phyloP scores from a whole-genome alignment of 2,329 filamentous ascomycete species.

The Penicillium rolfsii region DNA sequence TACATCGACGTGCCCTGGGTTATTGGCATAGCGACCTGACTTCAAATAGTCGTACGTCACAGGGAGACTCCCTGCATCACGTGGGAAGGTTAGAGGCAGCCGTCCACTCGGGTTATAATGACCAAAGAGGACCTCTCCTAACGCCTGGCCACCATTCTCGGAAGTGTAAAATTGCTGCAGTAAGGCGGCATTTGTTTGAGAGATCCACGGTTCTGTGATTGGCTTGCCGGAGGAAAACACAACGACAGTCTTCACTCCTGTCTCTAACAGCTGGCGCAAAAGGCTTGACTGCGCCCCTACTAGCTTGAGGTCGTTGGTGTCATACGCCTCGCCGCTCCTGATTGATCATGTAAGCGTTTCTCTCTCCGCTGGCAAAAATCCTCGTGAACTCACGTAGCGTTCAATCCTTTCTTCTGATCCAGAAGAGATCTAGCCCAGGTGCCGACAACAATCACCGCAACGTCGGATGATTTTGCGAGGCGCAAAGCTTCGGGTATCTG shows the following conservation, averaged over 20 bases:
- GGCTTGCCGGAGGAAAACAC: not conserved
- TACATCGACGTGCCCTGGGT: not conserved
- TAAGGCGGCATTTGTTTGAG: not conserved
- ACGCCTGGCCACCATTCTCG: not conserved
- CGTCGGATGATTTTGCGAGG: not conserved
- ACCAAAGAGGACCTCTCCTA: not conserved
- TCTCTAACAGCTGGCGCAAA: too few relatives aligned
- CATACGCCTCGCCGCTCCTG: not conserved
- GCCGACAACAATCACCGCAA: not conserved
- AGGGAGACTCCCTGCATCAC: not conserved
- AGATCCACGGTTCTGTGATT: not conserved
- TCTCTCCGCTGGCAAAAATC: not conserved
- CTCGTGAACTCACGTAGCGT: not conserved
- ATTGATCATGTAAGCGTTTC: not conserved
- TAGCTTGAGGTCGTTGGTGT: not conserved
- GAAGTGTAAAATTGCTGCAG: slow-evolving; percentile 1
- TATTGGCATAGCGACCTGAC: not conserved
- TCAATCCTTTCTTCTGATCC: not conserved
- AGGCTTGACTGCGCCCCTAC: not conserved
- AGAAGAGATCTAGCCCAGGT: not conserved
- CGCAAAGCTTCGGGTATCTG: not conserved
- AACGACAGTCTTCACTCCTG: not conserved
- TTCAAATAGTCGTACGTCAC: not conserved
- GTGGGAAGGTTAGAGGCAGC: not conserved
- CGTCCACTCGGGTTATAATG: not conserved